phyloP scores from a whole-genome alignment of 257 asterid species.

The Paulownia fortunei region DNA sequence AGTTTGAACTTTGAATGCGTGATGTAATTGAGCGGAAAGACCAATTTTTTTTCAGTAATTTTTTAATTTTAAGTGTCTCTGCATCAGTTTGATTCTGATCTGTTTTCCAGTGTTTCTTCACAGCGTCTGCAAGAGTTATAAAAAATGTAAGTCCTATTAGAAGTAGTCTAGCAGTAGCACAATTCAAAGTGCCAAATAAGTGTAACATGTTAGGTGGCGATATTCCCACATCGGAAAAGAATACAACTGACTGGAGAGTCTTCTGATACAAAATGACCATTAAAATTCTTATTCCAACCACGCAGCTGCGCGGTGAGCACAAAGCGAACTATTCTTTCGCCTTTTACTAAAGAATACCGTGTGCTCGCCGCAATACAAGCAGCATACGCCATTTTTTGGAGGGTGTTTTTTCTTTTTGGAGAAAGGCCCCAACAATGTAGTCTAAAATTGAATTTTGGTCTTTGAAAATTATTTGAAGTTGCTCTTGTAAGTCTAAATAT shows the following conservation, averaged over 20 bases:
- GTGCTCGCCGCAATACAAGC: neutral
- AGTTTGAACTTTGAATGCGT: too few relatives aligned
- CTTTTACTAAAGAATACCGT: slow-evolving; percentile 9
- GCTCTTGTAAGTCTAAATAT: too few relatives aligned
- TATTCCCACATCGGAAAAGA: neutral
- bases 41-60: too few relatives aligned
- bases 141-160: neutral
- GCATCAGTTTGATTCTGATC: too few relatives aligned
- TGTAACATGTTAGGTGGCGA: neutral
- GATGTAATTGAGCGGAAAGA: too few relatives aligned
- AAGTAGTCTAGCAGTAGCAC: neutral
- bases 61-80: too few relatives aligned
- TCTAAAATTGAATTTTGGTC: neutral
- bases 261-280: neutral
- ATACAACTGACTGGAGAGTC: neutral
- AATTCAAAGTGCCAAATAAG: neutral
- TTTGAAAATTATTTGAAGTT: too few relatives aligned
- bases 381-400: slow-evolving; percentile 14
- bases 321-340: neutral
- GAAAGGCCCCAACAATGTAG: neutral
- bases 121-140: neutral
- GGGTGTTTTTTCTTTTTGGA: neutral
- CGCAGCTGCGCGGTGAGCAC: neutral
- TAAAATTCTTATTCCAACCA: neutral
- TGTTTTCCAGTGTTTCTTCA: neutral